Evolutionary conservation across 164 flowering plant genomes (phyloP).

Genomic region (Liriodendron chinense): DNA sequence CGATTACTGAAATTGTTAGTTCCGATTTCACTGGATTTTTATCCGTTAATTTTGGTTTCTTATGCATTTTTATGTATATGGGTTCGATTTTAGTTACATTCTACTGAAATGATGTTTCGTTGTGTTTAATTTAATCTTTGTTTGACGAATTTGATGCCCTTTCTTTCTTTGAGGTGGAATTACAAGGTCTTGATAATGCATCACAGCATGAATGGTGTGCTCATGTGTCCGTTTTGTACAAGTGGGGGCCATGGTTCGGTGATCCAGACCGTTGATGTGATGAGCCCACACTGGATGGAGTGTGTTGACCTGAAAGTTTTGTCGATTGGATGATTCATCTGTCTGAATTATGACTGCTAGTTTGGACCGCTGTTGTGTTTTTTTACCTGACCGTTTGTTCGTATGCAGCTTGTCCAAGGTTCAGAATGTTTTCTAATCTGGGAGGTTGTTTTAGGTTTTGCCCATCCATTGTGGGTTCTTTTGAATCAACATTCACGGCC

Average conservation of each 20-base stretch:
- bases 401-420: too few relatives aligned
- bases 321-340: not conserved
- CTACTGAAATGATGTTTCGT: too few relatives aligned
- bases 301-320: not conserved
- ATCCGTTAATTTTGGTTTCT: not conserved
- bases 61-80: too few relatives aligned
- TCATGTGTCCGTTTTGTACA: not conserved
- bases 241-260: too few relatives aligned
- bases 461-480: too few relatives aligned
- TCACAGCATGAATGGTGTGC: not conserved
- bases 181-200: not conserved
- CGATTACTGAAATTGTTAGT: not conserved
- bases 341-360: not conserved
- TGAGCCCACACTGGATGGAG: too few relatives aligned
- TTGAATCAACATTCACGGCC: too few relatives aligned
- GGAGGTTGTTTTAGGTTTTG: not conserved
- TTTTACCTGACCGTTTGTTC: too few relatives aligned
- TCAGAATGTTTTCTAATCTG: too few relatives aligned
- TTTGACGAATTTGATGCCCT: too few relatives aligned
- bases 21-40: not conserved
- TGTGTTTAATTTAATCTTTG: too few relatives aligned
- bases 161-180: too few relatives aligned
- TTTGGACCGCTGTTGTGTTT: not conserved
- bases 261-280: not conserved
- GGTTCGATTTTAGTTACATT: not conserved